Evolutionary conservation across 371 early-diverging fungal species (phyloP), one percentile per base, ranked within the genome.

Genomic region (Actinomortierella wolfii): DNA sequence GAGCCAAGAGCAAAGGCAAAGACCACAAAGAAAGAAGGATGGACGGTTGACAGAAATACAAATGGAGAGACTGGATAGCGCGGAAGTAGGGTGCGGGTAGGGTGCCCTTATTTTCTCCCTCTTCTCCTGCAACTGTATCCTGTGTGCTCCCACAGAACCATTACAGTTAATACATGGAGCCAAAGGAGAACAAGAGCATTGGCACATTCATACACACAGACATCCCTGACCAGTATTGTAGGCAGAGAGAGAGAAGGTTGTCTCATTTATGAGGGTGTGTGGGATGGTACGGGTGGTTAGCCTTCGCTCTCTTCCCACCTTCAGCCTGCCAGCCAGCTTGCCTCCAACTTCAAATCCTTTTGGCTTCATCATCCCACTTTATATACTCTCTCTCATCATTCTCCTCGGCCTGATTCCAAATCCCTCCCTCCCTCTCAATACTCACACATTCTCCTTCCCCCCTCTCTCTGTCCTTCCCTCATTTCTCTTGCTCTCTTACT

Each of bases 301-400:
- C 18, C 17, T 17, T 21, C 6, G 46, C 21, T 45, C 46, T 6
- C 17, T 21, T 21, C 46, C 46, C 46, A 45, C 46, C 46, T 17
- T 5, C 46, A 45, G 5, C 46, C 17, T 21, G 46, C 17, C 46
- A 17, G 51, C 48, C 52, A 56, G 46, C 42, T n/a, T n/a, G n/a
- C n/a, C n/a, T 58, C 6, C 45, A 44, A 39, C 45, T 11, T 11
- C 25, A 48, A 13, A 13, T 20, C 15, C 50, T 1, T 25, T 48
- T 47, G 29, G 25, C 40, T 41, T 24, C 41, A 8, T 34, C 26
- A 9, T 34, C 50, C 34, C 34, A 6, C 34, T 34, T 34, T 11
- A 6, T 11, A 6, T 34, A 4, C 11, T 34, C 34, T 39, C 18
- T 41, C 24, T 25, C n/a, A 34, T 34, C 34, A 34, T 34, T 34